Evolutionary conservation across 345 rosid species (phyloP).

Genomic region (Citrus hindsii): DNA sequence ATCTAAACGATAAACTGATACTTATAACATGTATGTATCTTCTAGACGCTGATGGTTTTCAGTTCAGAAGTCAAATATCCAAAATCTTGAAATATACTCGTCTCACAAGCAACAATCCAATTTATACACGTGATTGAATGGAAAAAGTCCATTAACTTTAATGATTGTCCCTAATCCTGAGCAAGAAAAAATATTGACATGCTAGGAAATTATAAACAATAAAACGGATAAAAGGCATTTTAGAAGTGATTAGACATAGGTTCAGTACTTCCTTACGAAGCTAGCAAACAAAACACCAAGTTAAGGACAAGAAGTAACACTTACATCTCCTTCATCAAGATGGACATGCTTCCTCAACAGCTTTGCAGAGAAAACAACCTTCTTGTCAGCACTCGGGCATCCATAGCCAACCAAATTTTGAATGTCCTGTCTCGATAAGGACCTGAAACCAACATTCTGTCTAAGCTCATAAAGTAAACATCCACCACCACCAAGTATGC

Average conservation of each 20-base stretch:
- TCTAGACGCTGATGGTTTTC: neutral
- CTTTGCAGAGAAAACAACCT: slow-evolving; percentile 83
- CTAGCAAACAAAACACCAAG: neutral
- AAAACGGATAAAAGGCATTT: neutral
- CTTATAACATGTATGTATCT: neutral
- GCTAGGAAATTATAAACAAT: neutral
- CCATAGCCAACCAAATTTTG: slow-evolving; percentile 89
- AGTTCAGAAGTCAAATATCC: neutral
- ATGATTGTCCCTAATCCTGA: neutral
- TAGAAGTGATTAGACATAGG: neutral
- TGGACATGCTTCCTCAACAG: slow-evolving; percentile 85
- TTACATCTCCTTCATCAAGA: slow-evolving; percentile 99
- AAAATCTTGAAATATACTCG: neutral
- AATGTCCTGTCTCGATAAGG: slow-evolving; percentile 77
- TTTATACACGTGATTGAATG: neutral
- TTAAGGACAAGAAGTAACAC: slow-evolving; percentile 22
- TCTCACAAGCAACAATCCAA: neutral
- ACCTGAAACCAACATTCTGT: slow-evolving; percentile 53
- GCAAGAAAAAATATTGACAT: neutral
- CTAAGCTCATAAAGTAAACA: slow-evolving; percentile 18
- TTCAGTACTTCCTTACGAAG: neutral
- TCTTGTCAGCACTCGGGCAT: slow-evolving; percentile 84
- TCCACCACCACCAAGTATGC: neutral
- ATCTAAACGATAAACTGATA: neutral
- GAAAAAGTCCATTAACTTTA: neutral